Base-by-base conservation (phyloP, 2,329 filamentous ascomycete species). In the Thielaviopsis musarum region DNA sequence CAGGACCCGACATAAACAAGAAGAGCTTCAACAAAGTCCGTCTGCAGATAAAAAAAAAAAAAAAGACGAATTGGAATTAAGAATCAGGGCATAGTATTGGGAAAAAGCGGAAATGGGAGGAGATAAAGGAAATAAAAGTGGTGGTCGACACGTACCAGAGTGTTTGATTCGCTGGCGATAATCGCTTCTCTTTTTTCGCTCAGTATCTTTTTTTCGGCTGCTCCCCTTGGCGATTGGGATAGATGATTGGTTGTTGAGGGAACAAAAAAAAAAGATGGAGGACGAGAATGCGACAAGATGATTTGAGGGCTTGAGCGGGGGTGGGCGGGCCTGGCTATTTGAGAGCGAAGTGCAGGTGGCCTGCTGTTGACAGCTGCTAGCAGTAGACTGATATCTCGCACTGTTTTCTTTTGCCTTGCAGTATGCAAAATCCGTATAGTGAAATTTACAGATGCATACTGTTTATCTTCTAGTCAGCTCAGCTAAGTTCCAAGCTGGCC, bases 171-270 rank as follows among this genome's bases (percentile, higher is more conserved):
- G 58, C 57, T 45, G 58, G 52, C 56, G 54, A 59, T 51, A 56
- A 61, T 62, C 61, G 62, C 55, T 65, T 45, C 38, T 45, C 13
- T 45, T 17, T 64, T 62, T 63, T 62, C 60, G 34, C 51, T 28
- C 56, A 55, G 21, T 57, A 45, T 15, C 17, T n/a, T 61, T 60
- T 63, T 54, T 63, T 54, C 28, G 56, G 52, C 54, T 59, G 59
- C 62, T 62, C 58, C 57, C 57, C 53, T 58, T 45, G 38, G 60
- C 52, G 60, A 61, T 60, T 65, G 66, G 66, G 66, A 66, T 66
- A 68, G 66, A 68, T 67, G 75, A 77, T 77, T 77, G 75, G 75
- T 72, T 72, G 71, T 74, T 70, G 67, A 69, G 71, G 69, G 68
- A 69, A 69, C 72, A 68, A 68, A 70, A 68, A 70, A 71, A 70